A percentile compares a stretch with the other conserved stretches of the same genome.
phyloP scores from a whole-genome alignment of 1,139 yeast species.

The Spathaspora sp. region DNA sequence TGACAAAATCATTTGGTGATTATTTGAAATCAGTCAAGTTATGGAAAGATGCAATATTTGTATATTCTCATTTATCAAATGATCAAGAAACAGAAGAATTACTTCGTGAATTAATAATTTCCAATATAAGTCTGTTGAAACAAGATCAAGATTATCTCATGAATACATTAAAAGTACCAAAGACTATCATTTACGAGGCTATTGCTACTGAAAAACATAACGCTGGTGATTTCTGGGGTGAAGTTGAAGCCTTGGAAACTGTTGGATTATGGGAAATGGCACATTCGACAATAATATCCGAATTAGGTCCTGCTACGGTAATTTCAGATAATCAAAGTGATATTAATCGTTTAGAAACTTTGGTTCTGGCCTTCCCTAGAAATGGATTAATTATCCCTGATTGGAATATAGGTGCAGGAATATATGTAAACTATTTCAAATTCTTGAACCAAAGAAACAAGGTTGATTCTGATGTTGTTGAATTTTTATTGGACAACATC shows the following conservation, averaged over 20 bases:
- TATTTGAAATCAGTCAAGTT: conserved; percentile 49
- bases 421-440: conserved; percentile 49
- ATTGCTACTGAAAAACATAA: conserved; percentile 43
- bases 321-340: conserved; percentile 43
- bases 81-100: conserved; percentile 40
- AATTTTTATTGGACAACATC: conserved; percentile 42
- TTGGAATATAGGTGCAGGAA: conserved; percentile 65
- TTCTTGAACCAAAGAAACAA: conserved; percentile 21
- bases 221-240: conserved; percentile 48
- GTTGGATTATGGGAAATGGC: conserved; percentile 67
- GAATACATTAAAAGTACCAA: conserved; percentile 45
- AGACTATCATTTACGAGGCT: conserved; percentile 47
- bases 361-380: conserved; percentile 51
- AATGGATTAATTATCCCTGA: conserved; percentile 39
- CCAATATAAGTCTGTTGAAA: conserved; percentile 44
- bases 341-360: conserved; percentile 30
- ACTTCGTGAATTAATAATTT: conserved; percentile 46
- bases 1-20: conserved; percentile 52
- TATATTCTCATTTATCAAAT: conserved; percentile 51
- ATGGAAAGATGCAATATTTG: conserved; percentile 62
- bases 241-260: conserved; percentile 59
- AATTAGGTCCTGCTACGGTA: conserved; percentile 70
- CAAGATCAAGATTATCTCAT: conserved; percentile 35
- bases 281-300: conserved; percentile 51
- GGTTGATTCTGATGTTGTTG: conserved; percentile 8